Evolutionary conservation across 2,329 filamentous ascomycete species (phyloP).

Genomic region (Arthroderma uncinatum): DNA sequence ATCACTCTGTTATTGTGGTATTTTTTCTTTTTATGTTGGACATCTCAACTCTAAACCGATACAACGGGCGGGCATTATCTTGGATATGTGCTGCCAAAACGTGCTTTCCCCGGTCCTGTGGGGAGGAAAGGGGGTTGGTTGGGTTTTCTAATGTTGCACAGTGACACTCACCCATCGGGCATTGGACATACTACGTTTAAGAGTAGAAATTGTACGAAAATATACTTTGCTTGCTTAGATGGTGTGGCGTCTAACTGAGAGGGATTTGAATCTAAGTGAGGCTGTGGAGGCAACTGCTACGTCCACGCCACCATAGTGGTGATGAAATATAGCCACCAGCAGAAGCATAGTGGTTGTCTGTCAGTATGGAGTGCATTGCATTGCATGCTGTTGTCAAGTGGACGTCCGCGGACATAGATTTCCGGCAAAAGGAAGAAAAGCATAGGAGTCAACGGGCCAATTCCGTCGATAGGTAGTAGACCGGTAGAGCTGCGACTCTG

Average conservation of each 20-base stretch:
- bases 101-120: neutral
- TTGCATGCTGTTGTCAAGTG: too few relatives aligned
- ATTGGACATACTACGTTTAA: neutral
- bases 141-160: neutral
- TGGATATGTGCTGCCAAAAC: conserved; percentile 1
- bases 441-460: too few relatives aligned
- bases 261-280: neutral
- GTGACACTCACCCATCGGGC: neutral
- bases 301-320: neutral
- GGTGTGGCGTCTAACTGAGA: neutral
- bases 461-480: too few relatives aligned
- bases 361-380: neutral
- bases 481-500: too few relatives aligned
- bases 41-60: neutral
- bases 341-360: neutral
- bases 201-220: neutral
- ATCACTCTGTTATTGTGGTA: neutral
- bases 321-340: neutral
- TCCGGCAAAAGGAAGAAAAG: neutral
- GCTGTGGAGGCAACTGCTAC: neutral
- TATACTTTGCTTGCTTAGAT: neutral
- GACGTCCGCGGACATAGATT: too few relatives aligned
- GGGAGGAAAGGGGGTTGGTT: neutral
- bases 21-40: neutral
- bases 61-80: neutral